phyloP scores from a whole-genome alignment of 768 basidiomycete genomes.

The Naganishia vaughanmartiniae region DNA sequence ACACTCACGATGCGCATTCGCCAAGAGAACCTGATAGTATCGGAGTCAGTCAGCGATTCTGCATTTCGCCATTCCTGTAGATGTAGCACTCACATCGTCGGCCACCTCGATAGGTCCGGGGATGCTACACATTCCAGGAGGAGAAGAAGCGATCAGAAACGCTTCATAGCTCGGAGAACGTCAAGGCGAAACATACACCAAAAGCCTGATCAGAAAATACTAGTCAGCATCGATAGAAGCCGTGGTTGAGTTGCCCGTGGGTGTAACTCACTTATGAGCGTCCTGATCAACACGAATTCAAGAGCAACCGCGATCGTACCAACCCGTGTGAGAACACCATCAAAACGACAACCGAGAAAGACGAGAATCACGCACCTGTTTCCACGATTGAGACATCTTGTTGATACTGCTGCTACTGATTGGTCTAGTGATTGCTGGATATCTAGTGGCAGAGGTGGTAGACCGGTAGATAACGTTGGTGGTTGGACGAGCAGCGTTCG shows the following conservation, averaged over 20 bases:
- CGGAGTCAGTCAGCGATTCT: not conserved
- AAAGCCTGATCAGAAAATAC: constrained; percentile 1
- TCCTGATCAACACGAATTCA: not conserved
- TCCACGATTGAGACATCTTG: constrained; percentile 23
- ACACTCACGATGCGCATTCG: constrained; percentile 76
- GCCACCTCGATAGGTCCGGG: constrained; percentile 62
- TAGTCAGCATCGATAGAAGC: not conserved
- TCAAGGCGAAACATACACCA: constrained; percentile 22
- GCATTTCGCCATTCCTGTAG: not conserved
- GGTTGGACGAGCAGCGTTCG: not conserved
- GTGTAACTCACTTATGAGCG: constrained; percentile 26
- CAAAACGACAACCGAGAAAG: not conserved
- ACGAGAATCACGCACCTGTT: not conserved
- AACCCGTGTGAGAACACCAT: not conserved
- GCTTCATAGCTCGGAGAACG: not conserved
- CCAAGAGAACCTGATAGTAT: constrained; percentile 67
- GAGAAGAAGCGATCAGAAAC: not conserved
- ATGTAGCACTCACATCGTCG: constrained; percentile 57
- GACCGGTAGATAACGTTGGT: not conserved
- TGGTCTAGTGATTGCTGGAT: not conserved
- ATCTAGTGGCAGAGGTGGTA: not conserved
- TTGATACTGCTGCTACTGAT: not conserved
- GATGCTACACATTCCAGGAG: constrained; percentile 31
- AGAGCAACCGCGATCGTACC: not conserved
- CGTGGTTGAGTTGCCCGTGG: too few species aligned